These are phyloP conservation scores for Colletotrichum liriopes DNA, from an alignment of 2,329 filamentous ascomycete genomes.

Conservation along the genomic window DNA sequence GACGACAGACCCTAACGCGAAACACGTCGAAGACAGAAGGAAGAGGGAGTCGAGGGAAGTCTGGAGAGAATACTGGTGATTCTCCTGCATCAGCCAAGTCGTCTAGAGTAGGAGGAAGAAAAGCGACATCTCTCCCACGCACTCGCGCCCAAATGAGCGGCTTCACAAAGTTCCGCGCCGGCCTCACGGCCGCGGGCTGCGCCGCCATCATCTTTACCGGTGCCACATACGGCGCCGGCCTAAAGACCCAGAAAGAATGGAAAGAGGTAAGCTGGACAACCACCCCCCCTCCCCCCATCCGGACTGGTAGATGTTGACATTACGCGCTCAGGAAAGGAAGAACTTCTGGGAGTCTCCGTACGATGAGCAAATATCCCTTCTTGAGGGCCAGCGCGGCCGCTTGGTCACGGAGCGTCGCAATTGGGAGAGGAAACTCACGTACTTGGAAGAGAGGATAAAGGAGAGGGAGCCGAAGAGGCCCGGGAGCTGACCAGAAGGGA, in stretches of 20 bases:
- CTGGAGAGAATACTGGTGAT: conserved; percentile 50
- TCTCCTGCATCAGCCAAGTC: background rate
- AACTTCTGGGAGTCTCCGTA: conserved; percentile 57
- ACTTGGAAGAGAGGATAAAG: conserved; percentile 57
- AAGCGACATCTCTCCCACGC: background rate
- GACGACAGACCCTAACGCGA: conserved; percentile 8
- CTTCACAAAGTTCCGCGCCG: conserved; percentile 46
- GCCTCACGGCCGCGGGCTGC: conserved; percentile 59
- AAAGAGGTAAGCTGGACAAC: conserved; percentile 53
- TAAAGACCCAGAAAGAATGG: conserved; percentile 65
- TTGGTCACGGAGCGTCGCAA: conserved; percentile 57
- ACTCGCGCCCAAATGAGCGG: conserved; percentile 26
- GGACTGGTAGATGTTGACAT: background rate
- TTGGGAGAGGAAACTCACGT: conserved; percentile 60
- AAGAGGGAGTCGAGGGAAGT: conserved; percentile 45
- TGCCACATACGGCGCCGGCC: conserved; percentile 63
- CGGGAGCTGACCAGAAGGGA: conserved; percentile 10
- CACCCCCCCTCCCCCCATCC: background rate
- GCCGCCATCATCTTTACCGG: conserved; percentile 64
- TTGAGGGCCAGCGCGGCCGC: conserved; percentile 59
- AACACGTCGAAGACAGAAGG: conserved; percentile 46
- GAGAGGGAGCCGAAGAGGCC: conserved; percentile 52
- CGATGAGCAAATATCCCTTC: conserved; percentile 62
- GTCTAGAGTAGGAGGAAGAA: background rate
- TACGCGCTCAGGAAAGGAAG: conserved; percentile 49